phyloP scores from a whole-genome alignment of 2,329 filamentous ascomycete species.

The Alternaria triticina region DNA sequence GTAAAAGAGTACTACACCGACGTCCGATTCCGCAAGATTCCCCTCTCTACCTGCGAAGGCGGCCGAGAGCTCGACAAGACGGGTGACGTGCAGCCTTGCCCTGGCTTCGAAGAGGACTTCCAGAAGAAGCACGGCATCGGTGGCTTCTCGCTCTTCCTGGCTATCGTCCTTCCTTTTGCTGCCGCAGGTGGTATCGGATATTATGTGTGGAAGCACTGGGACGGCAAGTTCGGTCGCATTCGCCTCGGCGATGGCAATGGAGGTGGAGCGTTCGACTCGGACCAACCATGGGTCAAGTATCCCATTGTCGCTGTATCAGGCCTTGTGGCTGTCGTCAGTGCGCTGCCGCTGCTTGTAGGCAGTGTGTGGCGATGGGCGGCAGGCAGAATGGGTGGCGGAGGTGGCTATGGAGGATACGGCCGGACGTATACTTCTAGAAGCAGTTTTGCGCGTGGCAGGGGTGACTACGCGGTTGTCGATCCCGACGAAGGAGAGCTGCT shows the following conservation, averaged over 20 bases:
- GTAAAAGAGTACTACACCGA: constrained; percentile 82
- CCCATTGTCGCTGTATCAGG: constrained; percentile 62
- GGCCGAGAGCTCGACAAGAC: constrained; percentile 77
- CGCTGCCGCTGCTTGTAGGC: constrained; percentile 70
- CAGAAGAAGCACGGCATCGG: constrained; percentile 72
- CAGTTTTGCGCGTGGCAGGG: constrained; percentile 83
- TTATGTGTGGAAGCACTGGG: constrained; percentile 85
- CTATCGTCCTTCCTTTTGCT: constrained; percentile 76
- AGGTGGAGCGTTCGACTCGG: constrained; percentile 59
- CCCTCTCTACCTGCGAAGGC: constrained; percentile 82
- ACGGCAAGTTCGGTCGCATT: constrained; percentile 87
- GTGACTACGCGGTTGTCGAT: constrained; percentile 88
- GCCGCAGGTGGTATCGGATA: constrained; percentile 77
- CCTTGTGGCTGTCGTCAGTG: constrained; percentile 62
- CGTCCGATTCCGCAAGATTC: constrained; percentile 88
- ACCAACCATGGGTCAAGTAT: constrained; percentile 79
- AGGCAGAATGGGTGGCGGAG: constrained; percentile 59
- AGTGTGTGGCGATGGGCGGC: constrained; percentile 74
- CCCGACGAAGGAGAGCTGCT: constrained; percentile 94
- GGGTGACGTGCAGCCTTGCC: constrained; percentile 68
- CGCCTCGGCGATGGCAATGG: constrained; percentile 72
- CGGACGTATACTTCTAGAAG: constrained; percentile 84
- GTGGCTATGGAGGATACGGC: constrained; percentile 4
- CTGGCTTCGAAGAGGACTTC: constrained; percentile 82
- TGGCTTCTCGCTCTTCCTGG: constrained; percentile 81